These are phyloP conservation scores for Mrakia hoshinonis DNA, from an alignment of 768 basidiomycete species.

Conservation along the genomic window DNA sequence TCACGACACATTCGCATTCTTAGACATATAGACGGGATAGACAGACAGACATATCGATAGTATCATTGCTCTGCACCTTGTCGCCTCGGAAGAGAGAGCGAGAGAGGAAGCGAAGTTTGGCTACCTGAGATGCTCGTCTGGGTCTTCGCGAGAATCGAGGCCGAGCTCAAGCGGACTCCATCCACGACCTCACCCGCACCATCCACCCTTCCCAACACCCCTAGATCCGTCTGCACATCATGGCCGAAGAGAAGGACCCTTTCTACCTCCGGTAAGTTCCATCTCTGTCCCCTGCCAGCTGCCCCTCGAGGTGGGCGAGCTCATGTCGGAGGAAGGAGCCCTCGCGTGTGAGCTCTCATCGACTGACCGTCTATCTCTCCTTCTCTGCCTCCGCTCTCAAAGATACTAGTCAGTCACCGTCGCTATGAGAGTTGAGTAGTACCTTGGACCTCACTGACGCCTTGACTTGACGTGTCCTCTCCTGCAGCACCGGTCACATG, in stretches of 20 bases:
- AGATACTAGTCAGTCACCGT: constrained; percentile 10
- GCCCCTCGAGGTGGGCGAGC: no score
- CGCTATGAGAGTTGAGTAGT: no score
- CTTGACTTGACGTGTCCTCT: background rate
- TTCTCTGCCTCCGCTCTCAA: background rate
- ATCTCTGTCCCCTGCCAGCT: background rate
- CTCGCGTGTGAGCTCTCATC: background rate
- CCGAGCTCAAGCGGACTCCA: background rate
- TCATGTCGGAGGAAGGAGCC: no score
- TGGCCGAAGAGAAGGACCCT: constrained; percentile 38
- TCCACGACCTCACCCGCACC: background rate
- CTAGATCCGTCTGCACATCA: background rate
- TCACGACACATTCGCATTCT: background rate
- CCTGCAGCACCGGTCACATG: constrained; percentile 85
- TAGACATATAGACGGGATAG: background rate
- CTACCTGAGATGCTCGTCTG: no score
- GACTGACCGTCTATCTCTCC: background rate
- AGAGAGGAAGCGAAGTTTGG: background rate
- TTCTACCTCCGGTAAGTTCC: constrained; percentile 41
- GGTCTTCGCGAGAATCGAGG: background rate
- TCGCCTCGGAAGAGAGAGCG: background rate
- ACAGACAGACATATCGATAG: background rate
- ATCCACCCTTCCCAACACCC: background rate
- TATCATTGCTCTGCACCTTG: background rate
- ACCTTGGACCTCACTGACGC: no score